These are phyloP conservation scores for Wickerhamomyces subpelliculosus DNA, from an alignment of 805 yeast species.

Conservation along the genomic window DNA sequence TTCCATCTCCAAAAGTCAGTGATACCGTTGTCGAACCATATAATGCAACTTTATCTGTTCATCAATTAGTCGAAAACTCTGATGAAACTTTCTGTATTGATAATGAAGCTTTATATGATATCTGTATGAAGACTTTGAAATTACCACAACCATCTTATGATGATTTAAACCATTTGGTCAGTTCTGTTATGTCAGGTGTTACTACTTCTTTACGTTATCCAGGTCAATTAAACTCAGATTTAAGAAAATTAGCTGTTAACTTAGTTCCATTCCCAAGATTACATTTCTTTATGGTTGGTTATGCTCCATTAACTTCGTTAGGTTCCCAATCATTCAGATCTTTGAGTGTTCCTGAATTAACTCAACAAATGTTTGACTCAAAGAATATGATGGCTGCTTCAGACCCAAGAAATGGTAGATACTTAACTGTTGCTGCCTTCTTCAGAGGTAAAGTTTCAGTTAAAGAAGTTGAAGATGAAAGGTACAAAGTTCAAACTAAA, in stretches of 20 bases:
- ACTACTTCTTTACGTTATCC: conserved; percentile 97
- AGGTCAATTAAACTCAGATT: conserved; percentile 94
- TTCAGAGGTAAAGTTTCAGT: conserved; percentile 99
- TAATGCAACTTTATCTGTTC: conserved; percentile 94
- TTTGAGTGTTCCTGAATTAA: conserved; percentile 88
- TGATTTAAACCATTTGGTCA: conserved; percentile 86
- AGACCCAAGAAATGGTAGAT: conserved; percentile 94
- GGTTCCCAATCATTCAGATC: conserved; percentile 93
- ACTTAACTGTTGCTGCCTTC: conserved; percentile 96
- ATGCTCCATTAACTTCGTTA: conserved; percentile 91
- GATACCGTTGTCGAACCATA: conserved; percentile 98
- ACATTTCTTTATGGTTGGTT: conserved; percentile 97
- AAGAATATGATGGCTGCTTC: conserved; percentile 99
- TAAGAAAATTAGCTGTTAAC: conserved; percentile 97
- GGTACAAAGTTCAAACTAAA: conserved; percentile 86
- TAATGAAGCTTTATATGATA: conserved; percentile 97
- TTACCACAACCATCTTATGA: conserved; percentile 84
- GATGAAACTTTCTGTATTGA: conserved; percentile 99
- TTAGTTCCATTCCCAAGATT: conserved; percentile 99
- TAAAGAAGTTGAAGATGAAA: conserved; percentile 95
- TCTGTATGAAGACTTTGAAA: conserved; percentile 92
- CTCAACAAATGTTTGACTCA: conserved; percentile 97
- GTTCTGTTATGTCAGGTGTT: conserved; percentile 96
- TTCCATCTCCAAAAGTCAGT: conserved; percentile 96
- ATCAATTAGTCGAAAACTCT: conserved; percentile 95